phyloP scores from a whole-genome alignment of 495 filamentous ascomycete genomes.

The Podospora comata region DNA sequence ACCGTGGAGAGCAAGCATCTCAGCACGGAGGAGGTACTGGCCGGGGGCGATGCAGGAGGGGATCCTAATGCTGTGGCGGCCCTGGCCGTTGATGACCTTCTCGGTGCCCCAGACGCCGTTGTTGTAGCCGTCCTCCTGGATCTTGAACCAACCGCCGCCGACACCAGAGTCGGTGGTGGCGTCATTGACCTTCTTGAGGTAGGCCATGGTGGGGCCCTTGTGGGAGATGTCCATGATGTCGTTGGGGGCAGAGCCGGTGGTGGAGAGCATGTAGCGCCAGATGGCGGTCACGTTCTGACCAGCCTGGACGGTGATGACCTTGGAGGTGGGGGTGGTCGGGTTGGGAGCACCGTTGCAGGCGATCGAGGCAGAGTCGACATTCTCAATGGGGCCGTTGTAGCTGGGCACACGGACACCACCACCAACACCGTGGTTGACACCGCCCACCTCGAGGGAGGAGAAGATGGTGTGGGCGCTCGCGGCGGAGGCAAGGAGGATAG shows the following conservation, averaged over 20 bases:
- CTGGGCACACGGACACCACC: slow-evolving; percentile 29
- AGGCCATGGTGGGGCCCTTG: slow-evolving; percentile 47
- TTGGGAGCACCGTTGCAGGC: slow-evolving; percentile 57
- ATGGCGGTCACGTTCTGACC: slow-evolving; percentile 36
- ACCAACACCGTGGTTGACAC: slow-evolving; percentile 31
- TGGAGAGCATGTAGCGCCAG: slow-evolving; percentile 48
- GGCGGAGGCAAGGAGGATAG: slow-evolving; percentile 25
- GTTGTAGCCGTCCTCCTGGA: slow-evolving; percentile 45
- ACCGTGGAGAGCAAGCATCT: slow-evolving; percentile 53
- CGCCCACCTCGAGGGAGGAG: slow-evolving; percentile 29
- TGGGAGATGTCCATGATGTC: slow-evolving; percentile 49
- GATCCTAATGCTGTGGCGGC: slow-evolving; percentile 43
- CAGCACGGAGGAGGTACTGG: slow-evolving; percentile 52
- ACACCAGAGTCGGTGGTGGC: slow-evolving; percentile 42
- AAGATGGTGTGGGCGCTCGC: slow-evolving; percentile 37
- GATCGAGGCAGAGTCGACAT: slow-evolving; percentile 49
- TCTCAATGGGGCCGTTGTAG: slow-evolving; percentile 49
- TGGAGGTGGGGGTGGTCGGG: slow-evolving; percentile 42
- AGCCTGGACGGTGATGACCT: slow-evolving; percentile 35
- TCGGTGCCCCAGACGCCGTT: slow-evolving; percentile 44
- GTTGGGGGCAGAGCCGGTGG: slow-evolving; percentile 34
- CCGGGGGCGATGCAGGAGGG: slow-evolving; percentile 45
- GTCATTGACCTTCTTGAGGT: slow-evolving; percentile 50
- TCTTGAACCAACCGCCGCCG: slow-evolving; percentile 51
- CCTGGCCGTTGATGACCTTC: slow-evolving; percentile 47